A percentile compares a stretch with the other conserved stretches of the same genome.
These are phyloP conservation scores for Blepharisma stoltei DNA, from an alignment of 73 alveolate genomes.

Conservation along the genomic window DNA sequence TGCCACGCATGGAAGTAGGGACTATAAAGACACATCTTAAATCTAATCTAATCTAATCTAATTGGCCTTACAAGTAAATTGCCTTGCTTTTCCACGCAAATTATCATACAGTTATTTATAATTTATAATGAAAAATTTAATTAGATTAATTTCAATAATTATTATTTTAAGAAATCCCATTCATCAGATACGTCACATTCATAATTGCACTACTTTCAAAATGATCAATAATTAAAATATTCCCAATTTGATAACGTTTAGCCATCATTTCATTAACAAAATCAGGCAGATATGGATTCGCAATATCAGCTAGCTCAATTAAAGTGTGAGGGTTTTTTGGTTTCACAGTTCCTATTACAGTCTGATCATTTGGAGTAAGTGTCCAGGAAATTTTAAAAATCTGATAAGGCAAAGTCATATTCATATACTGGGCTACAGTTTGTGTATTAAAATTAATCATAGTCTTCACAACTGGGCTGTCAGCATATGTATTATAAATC, in stretches of 20 bases:
- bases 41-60: no score
- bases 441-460: background rate
- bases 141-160: background rate
- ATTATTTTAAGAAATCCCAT: conserved; percentile 1
- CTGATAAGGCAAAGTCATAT: background rate
- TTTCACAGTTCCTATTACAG: background rate
- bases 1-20: no score
- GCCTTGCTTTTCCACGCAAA: no score
- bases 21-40: no score
- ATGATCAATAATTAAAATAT: conserved; percentile 20
- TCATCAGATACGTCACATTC: background rate
- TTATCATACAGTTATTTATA: no score
- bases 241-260: background rate
- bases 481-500: conserved; percentile 25
- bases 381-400: conserved; percentile 18
- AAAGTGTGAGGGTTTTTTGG: conserved; percentile 3
- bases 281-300: background rate
- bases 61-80: no score
- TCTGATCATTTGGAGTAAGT: conserved; percentile 17
- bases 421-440: conserved; percentile 1
- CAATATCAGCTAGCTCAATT: conserved; percentile 10
- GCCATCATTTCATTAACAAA: background rate
- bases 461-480: background rate
- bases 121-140: no score
- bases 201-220: background rate